Conservation (phyloP, 192 early-diverging fungal species). For the Dimargaris verticillata region DNA sequence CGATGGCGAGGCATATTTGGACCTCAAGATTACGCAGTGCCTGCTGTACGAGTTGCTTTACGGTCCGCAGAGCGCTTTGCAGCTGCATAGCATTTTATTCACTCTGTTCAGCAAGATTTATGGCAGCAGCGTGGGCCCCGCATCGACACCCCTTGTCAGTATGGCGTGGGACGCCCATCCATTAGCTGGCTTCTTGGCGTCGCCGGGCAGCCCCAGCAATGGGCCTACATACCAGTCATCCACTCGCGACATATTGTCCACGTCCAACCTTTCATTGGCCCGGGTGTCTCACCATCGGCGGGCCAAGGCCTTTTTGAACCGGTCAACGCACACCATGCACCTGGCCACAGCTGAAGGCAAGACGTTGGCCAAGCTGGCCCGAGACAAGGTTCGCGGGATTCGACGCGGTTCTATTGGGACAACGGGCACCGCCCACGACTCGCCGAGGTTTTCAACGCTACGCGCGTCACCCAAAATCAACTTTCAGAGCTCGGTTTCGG, state of each 20-base stretch:
- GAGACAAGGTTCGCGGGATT: slow-evolving; percentile 6
- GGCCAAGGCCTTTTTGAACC: background rate
- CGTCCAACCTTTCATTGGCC: background rate
- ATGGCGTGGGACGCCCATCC: background rate
- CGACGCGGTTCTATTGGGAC: background rate
- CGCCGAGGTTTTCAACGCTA: background rate
- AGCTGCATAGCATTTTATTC: slow-evolving; percentile 42
- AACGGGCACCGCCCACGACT: background rate
- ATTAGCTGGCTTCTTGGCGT: background rate
- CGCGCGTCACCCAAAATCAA: background rate
- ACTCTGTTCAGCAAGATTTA: slow-evolving; percentile 34
- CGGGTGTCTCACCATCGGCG: background rate
- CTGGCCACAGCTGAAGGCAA: slow-evolving; percentile 4
- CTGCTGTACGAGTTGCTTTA: slow-evolving; percentile 29
- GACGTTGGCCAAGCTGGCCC: background rate
- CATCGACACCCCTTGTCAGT: background rate
- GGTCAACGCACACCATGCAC: slow-evolving; percentile 5
- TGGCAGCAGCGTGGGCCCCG: slow-evolving; percentile 8
- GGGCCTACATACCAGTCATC: background rate
- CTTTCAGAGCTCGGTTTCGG: slow-evolving; percentile 7
- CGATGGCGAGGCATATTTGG: slow-evolving; percentile 39
- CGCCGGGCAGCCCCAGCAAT: background rate
- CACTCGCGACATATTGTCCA: background rate
- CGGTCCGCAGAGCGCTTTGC: slow-evolving; percentile 33
- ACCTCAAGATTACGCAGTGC: slow-evolving; percentile 42